A percentile compares a stretch with the other conserved stretches of the same genome.
These are phyloP conservation scores for Scheffersomyces illinoinensis DNA, from an alignment of 1,139 yeast genomes.

Conservation along the genomic window DNA sequence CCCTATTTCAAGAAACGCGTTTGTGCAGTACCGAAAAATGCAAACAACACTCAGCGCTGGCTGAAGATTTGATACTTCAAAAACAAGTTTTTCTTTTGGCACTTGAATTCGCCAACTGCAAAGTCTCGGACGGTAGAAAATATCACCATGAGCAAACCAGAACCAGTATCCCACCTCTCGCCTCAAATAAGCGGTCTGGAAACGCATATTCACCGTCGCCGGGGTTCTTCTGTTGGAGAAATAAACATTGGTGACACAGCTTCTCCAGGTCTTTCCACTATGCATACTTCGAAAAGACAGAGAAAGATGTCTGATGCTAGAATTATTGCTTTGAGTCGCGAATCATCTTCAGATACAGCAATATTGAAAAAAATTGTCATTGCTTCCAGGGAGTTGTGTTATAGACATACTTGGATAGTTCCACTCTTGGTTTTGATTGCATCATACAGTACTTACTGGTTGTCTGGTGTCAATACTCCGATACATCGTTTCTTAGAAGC, in stretches of 20 bases:
- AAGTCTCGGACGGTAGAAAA: not conserved
- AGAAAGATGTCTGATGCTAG: conserved; percentile 37
- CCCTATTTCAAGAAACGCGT: not conserved
- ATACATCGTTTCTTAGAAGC: conserved; percentile 59
- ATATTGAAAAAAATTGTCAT: conserved; percentile 51
- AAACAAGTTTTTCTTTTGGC: not conserved
- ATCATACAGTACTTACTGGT: conserved; percentile 40
- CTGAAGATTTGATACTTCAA: not conserved
- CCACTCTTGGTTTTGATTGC: conserved; percentile 55
- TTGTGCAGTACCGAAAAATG: not conserved
- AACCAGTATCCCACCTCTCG: not conserved
- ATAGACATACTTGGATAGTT: conserved; percentile 77
- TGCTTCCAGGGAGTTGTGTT: conserved; percentile 59
- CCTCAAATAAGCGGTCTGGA: not conserved
- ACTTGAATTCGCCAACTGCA: not conserved
- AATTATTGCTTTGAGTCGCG: conserved; percentile 27
- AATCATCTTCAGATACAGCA: conserved; percentile 39
- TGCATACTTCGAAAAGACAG: conserved; percentile 39
- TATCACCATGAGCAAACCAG: not conserved
- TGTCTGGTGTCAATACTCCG: conserved; percentile 52
- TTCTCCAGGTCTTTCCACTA: conserved; percentile 51
- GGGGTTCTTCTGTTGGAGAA: conserved; percentile 60
- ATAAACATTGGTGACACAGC: conserved; percentile 59
- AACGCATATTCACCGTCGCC: conserved; percentile 24
- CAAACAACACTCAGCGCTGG: not conserved